Base-by-base conservation (phyloP, 2,329 filamentous ascomycete species). In the Colletotrichum gigasporum region DNA sequence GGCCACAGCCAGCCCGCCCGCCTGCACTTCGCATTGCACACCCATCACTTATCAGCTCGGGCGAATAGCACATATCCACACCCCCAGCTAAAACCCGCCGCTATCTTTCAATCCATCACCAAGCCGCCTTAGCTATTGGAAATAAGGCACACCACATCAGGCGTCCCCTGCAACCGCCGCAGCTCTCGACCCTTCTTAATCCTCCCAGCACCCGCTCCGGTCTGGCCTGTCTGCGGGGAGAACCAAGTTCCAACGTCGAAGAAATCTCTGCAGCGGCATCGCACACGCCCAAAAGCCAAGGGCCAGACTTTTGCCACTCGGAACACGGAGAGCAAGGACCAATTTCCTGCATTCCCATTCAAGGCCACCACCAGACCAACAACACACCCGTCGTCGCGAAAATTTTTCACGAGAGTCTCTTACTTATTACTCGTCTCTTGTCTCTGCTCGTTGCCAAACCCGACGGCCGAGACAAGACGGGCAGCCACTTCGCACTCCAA, bases 41-140 rank as follows among this genome's bases (percentile, higher is more conserved):
- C 41, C 47, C 54, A 37, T 52, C 63, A 64, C 57, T 63, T 56
- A 66, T 67, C 66, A 67, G 66, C 63, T 67, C 66, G 66, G 63
- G 44, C 66, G 66, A 66, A 66, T 67, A 66, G 22, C 34, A 35
- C 32, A 28, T 47, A 63, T 56, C 52, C 59, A 57, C 52, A 54
- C 54, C 30, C 53, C 45, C 42, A 64, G 61, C 11, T 56, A 48
- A n/a, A 64, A 61, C 61, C 61, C 61, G 56, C 61, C 56, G 61
- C 61, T 64, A 64, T 64, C 61, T 64, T 20, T 64, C 56, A 54
- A 54, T 54, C 61, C 61, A 61, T 54, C 61, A 61, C 48, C 61
- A 64, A 64, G 61, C 32, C 61, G 61, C 61, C 48, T 64, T 61
- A 54, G 56, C 48, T 44, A 61, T 32, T 61, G 14, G 56, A 50